These are phyloP conservation scores for Pyricularia pennisetigena DNA, from an alignment of 2,329 filamentous ascomycete genomes.

Conservation along the genomic window DNA sequence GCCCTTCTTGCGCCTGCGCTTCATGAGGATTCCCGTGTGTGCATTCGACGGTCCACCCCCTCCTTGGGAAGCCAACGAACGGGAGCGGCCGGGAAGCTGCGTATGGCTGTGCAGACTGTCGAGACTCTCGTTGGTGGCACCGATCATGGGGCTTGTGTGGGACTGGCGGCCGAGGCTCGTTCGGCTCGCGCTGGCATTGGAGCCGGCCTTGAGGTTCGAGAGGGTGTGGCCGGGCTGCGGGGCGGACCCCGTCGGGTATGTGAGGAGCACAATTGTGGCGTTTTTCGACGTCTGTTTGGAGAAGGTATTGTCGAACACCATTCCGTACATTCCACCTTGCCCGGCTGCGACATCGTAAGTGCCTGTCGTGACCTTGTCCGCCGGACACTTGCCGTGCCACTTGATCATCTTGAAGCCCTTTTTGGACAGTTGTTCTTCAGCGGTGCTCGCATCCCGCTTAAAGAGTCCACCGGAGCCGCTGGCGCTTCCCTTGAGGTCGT, in stretches of 20 bases:
- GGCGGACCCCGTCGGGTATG: slow-evolving; percentile 74
- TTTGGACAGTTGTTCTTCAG: slow-evolving; percentile 52
- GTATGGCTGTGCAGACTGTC: slow-evolving; percentile 50
- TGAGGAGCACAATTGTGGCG: slow-evolving; percentile 87
- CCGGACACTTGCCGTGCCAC: slow-evolving; percentile 93
- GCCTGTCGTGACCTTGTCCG: slow-evolving; percentile 88
- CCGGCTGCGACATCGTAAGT: slow-evolving; percentile 68
- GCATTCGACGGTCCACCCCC: slow-evolving; percentile 38
- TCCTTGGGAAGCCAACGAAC: not conserved
- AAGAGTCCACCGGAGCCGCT: slow-evolving; percentile 36
- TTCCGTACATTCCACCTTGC: slow-evolving; percentile 85
- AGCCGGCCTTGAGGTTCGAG: slow-evolving; percentile 41
- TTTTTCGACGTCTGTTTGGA: slow-evolving; percentile 93
- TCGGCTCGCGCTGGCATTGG: slow-evolving; percentile 30
- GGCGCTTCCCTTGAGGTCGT: slow-evolving; percentile 23
- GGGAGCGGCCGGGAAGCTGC: slow-evolving; percentile 14
- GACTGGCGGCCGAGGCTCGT: slow-evolving; percentile 41
- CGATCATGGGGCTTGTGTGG: slow-evolving; percentile 33
- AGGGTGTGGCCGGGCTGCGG: slow-evolving; percentile 67
- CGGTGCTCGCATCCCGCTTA: slow-evolving; percentile 49
- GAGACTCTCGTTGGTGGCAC: slow-evolving; percentile 42
- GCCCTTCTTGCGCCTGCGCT: slow-evolving; percentile 84
- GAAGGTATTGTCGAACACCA: slow-evolving; percentile 98
- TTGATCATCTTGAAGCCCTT: slow-evolving; percentile 62
- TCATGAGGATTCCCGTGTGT: slow-evolving; percentile 77